A percentile compares a stretch with the other conserved stretches of the same genome.
Conservation (phyloP, 345 rosid genomes). For the Corchorus olitorius region DNA sequence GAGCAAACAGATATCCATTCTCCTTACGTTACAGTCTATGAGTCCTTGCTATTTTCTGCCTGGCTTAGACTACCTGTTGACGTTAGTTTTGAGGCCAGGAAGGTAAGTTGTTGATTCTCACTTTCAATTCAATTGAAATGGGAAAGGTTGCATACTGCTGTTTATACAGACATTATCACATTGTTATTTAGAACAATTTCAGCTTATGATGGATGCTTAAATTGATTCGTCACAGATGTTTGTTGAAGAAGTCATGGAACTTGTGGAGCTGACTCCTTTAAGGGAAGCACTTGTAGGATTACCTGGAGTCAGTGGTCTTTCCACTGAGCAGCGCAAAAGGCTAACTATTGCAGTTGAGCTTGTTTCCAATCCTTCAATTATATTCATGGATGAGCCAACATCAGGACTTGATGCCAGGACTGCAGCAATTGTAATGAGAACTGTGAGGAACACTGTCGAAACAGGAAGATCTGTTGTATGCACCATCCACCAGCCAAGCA, state of each 20-base stretch:
- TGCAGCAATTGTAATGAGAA: constrained; percentile 69
- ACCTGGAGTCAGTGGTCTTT: constrained; percentile 56
- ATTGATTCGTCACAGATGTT: constrained; percentile 57
- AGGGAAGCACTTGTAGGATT: constrained; percentile 55
- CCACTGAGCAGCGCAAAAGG: constrained; percentile 61
- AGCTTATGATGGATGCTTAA: constrained; percentile 30
- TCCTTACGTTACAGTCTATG: constrained; percentile 59
- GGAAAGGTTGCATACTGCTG: neutral
- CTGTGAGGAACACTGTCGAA: constrained; percentile 34
- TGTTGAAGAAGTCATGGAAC: constrained; percentile 40
- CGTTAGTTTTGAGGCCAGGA: constrained; percentile 50
- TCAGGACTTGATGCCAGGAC: constrained; percentile 69
- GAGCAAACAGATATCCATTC: constrained; percentile 71
- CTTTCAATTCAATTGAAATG: too few species aligned
- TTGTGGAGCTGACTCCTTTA: constrained; percentile 51
- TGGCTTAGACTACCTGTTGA: constrained; percentile 64
- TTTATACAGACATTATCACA: neutral
- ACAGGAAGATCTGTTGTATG: constrained; percentile 26
- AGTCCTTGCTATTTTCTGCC: constrained; percentile 58
- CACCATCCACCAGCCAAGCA: constrained; percentile 4
- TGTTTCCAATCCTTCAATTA: constrained; percentile 66
- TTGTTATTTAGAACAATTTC: neutral
- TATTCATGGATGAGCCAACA: constrained; percentile 73
- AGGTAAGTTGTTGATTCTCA: constrained; percentile 34
- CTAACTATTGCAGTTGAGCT: constrained; percentile 66